Evolutionary conservation across 2,329 filamentous ascomycete genomes (phyloP), one percentile per base, ranked within the genome.

Genomic region (Epichloe coenophiala): DNA sequence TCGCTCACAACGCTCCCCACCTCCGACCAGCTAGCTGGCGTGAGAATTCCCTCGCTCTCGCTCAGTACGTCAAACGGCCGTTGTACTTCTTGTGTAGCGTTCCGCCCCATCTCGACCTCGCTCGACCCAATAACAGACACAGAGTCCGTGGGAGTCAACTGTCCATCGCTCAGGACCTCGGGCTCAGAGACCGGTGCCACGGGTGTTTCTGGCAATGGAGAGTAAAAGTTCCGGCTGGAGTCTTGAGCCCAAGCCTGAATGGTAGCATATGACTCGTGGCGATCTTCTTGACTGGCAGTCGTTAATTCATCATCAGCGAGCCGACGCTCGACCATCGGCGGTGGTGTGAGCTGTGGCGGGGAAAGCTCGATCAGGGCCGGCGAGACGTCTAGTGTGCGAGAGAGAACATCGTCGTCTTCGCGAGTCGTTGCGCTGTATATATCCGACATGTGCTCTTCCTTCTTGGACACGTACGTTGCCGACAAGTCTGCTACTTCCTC

Each of bases 181-280:
- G 70, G 70, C 63, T 77, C 77, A 5, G 76, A 78, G 21, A 72
- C 58, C 12, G 75, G 68, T 7, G 69, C 62, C 4, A 68, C 66
- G 2, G 74, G 75, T 1, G 75, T 74, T 21, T 68, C 69, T 12
- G 78, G 77, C 21, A 81, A 70, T 4, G 79, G 78, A 5, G 78
- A 81, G 68, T 81, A 82, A 58, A 82, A 81, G 58, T 72, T 71
- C 9, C 68, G 64, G 59, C 67, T 67, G 4, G 74, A 75, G 52
- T 71, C 67, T 56, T 80, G 73, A 1, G 80, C 79, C 80, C 80
- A 83, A 0, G 80, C 80, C 59, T 83, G 78, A 56, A 83, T 83
- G 1, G 77, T 80, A 44, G 75, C 74, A 59, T 75, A 82, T 1
- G 75, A 72, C 13, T 75, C 71, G 13, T 68, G 61, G 19, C 62